Base-by-base conservation (phyloP, 805 yeast species). In the Candida andamanensis region DNA sequence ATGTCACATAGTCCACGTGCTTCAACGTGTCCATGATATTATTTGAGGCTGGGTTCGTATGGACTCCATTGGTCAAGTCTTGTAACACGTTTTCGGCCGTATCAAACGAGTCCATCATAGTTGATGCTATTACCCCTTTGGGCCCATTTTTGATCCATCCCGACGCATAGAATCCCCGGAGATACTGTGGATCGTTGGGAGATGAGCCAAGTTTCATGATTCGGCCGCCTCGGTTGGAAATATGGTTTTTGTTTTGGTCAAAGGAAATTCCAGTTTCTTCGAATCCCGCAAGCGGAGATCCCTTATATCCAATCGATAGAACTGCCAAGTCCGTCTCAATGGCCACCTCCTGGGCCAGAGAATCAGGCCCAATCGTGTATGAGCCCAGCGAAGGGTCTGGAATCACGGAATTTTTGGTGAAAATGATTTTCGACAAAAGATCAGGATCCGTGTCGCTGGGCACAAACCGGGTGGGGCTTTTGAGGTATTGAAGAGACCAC, bases 121-220 rank as follows among this genome's bases (percentile, higher is more conserved):
- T 86, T 10, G 85, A 71, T 12, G 95, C 94, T 42, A 92, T 92
- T 3, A 86, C 94, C 1, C 98, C 98, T 17, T 72, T 72, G 6
- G 95, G 83, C 1, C 95, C 95, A 31, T 74, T 78, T 35, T 82
- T 76, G 28, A 87, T 79, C 98, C 98, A 92, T 0, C 98, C 98
- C 6, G 87, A 65, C 2, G 84, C 78, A 46, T 87, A 90, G 37
- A 85, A 59, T 0, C 85, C 81, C 2, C 49, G 49, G 27, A 52
- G 44, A 26, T 46, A 50, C 50, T 60, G 17, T 6, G 44, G 33
- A 39, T 44, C 25, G 6, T 47, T 35, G n/a, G 36, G 46, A 9
- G 35, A 27, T 3, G 54, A 30, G 5, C 38, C 24, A 11, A 28
- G 22, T 6, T 49, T 30, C 19, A 50, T 36, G 6, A 63, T 37